phyloP scores from a whole-genome alignment of 257 asterid species.

The Osmanthus fragrans region DNA sequence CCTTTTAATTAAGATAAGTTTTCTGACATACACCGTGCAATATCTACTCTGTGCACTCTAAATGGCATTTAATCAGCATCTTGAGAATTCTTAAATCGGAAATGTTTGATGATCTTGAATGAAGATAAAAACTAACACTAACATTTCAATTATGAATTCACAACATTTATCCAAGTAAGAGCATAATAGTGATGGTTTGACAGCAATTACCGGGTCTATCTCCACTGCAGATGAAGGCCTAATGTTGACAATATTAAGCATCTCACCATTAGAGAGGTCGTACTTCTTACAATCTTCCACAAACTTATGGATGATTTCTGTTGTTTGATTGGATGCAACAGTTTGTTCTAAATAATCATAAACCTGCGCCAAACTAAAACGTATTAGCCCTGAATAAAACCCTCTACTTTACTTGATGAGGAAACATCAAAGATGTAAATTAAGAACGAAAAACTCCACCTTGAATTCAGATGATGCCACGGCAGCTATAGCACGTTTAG shows the following conservation, averaged over 20 bases:
- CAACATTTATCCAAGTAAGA: neutral
- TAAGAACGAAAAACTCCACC: constrained; percentile 32
- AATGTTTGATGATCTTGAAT: neutral
- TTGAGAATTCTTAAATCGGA: neutral
- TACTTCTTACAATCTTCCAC: constrained; percentile 47
- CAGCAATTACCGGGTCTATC: constrained; percentile 55
- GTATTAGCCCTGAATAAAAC: constrained; percentile 5
- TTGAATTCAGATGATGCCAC: constrained; percentile 70
- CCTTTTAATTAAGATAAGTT: neutral
- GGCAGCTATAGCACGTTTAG: constrained; percentile 59
- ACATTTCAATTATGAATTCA: too few relatives aligned
- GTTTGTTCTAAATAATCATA: constrained; percentile 70
- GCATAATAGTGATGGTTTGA: neutral
- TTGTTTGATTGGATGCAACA: constrained; percentile 63
- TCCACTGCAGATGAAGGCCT: constrained; percentile 61
- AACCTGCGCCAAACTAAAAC: constrained; percentile 44
- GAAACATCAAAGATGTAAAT: neutral
- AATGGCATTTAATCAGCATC: neutral
- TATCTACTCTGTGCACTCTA: too few relatives aligned
- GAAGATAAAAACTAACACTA: neutral
- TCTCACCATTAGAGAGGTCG: constrained; percentile 70
- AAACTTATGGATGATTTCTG: constrained; percentile 41
- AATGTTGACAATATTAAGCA: constrained; percentile 60
- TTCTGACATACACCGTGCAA: neutral
- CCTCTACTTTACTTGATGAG: neutral